Evolutionary conservation across 2,329 filamentous ascomycete genomes (phyloP).

Genomic region (Calonectria leucothoes): DNA sequence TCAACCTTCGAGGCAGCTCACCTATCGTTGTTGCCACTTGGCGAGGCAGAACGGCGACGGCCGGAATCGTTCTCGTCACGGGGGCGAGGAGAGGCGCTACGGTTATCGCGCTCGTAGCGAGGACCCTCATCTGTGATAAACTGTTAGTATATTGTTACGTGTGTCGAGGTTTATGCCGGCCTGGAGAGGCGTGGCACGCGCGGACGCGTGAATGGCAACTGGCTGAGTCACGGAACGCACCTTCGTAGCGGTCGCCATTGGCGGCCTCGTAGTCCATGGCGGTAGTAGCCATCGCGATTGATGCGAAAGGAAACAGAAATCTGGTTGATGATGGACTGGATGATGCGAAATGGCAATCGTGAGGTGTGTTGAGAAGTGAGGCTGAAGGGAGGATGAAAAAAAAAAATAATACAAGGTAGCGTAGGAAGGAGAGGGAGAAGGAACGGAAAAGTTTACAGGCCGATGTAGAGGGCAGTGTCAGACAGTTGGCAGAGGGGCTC

Average conservation of each 20-base stretch:
- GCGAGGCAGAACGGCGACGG: slow-evolving; percentile 73
- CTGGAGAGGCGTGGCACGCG: slow-evolving; percentile 25
- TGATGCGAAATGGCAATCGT: slow-evolving; percentile 43
- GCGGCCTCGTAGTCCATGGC: slow-evolving; percentile 79
- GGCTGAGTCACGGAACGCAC: slow-evolving; percentile 53
- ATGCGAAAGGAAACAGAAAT: slow-evolving; percentile 19
- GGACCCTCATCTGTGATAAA: slow-evolving; percentile 66
- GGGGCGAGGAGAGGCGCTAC: slow-evolving; percentile 73
- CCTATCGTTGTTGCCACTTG: slow-evolving; percentile 59
- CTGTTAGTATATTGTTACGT: slow-evolving; percentile 21
- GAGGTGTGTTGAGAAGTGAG: slow-evolving; percentile 34
- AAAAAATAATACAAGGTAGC: slow-evolving; percentile 38
- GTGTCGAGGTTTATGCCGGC: neutral
- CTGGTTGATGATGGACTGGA: slow-evolving; percentile 30
- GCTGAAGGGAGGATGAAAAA: slow-evolving; percentile 39
- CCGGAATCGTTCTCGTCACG: slow-evolving; percentile 71
- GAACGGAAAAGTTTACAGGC: slow-evolving; percentile 34
- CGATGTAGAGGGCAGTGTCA: slow-evolving; percentile 27
- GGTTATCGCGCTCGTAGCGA: slow-evolving; percentile 74
- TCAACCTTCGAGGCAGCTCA: slow-evolving; percentile 25
- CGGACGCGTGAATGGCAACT: slow-evolving; percentile 21
- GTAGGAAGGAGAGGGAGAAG: slow-evolving; percentile 37
- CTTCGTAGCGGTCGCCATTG: slow-evolving; percentile 75
- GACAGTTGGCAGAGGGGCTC: slow-evolving; percentile 24
- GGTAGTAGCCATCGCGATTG: slow-evolving; percentile 67